Evolutionary conservation across 352 stramenopile genomes (phyloP).

Genomic region (Phytophthora boehmeriae): DNA sequence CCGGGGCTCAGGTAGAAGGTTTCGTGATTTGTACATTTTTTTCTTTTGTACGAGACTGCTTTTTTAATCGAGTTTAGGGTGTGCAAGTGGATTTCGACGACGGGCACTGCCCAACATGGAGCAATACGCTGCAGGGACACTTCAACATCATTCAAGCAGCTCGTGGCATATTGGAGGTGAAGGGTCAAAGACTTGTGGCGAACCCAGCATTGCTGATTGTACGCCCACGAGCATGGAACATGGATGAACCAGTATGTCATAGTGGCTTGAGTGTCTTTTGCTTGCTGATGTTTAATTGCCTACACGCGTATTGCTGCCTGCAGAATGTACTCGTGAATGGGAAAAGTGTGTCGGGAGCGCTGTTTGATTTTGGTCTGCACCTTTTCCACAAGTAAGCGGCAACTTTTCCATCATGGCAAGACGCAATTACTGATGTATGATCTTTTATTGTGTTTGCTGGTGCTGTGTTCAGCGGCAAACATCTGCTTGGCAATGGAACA

Average conservation of each 20-base stretch:
- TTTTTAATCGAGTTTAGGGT: constrained; percentile 27
- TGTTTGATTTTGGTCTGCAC: constrained; percentile 96
- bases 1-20: constrained; percentile 84
- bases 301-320: constrained; percentile 3
- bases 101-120: constrained; percentile 91
- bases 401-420: neutral
- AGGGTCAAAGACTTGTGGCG: constrained; percentile 25
- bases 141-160: constrained; percentile 93
- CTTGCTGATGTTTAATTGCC: neutral
- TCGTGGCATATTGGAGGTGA: constrained; percentile 51
- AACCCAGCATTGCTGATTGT: constrained; percentile 90
- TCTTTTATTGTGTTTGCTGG: neutral
- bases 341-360: constrained; percentile 79
- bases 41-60: constrained; percentile 4
- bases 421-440: neutral
- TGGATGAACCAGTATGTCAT: constrained; percentile 89
- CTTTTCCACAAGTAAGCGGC: constrained; percentile 93
- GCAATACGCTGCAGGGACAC: constrained; percentile 91
- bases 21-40: constrained; percentile 53
- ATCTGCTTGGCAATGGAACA: constrained; percentile 71
- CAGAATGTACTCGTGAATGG: constrained; percentile 92
- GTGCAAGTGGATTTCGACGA: constrained; percentile 87
- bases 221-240: constrained; percentile 94
- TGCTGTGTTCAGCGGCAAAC: constrained; percentile 53
- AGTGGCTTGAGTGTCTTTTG: neutral